A percentile compares a stretch with the other conserved stretches of the same genome.
phyloP scores from a whole-genome alignment of 2,329 filamentous ascomycete genomes.

The Aspergillus aculeatinus region DNA sequence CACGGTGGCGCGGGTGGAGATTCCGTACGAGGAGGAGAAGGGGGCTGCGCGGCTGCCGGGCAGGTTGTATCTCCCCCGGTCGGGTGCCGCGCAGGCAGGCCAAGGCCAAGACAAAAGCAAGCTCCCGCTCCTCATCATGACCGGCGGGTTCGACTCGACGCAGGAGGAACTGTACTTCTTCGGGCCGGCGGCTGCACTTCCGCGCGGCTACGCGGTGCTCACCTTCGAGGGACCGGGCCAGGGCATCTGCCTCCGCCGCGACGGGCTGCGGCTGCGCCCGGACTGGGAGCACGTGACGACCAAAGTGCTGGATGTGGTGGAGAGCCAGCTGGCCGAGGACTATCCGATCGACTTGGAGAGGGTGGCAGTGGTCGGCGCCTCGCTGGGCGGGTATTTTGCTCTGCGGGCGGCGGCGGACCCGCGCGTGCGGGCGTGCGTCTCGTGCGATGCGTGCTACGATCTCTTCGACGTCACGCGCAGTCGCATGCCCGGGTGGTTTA shows the following conservation, averaged over 20 bases:
- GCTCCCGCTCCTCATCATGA: conserved; percentile 38
- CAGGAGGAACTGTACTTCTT: conserved; percentile 47
- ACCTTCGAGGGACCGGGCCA: conserved; percentile 51
- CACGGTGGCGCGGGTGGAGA: too few relatives aligned
- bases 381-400: conserved; percentile 50
- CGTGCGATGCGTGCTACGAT: too few relatives aligned
- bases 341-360: conserved; percentile 35
- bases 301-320: conserved; percentile 31
- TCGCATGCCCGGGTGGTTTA: too few relatives aligned
- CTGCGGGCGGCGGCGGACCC: conserved; percentile 44
- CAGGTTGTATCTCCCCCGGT: too few relatives aligned
- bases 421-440: conserved; percentile 47
- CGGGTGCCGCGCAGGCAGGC: conserved; percentile 9
- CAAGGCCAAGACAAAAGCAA: conserved; percentile 1
- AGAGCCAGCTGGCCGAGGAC: neutral
- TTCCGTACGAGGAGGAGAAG: too few relatives aligned
- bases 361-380: conserved; percentile 41
- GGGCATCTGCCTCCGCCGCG: conserved; percentile 36
- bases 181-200: conserved; percentile 22
- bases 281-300: conserved; percentile 42
- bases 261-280: conserved; percentile 32
- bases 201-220: conserved; percentile 45
- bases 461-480: too few relatives aligned
- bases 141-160: conserved; percentile 38
- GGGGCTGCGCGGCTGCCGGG: too few relatives aligned